Evolutionary conservation across 75 land plant species (phyloP).

Genomic region (Cupressus sempervirens): DNA sequence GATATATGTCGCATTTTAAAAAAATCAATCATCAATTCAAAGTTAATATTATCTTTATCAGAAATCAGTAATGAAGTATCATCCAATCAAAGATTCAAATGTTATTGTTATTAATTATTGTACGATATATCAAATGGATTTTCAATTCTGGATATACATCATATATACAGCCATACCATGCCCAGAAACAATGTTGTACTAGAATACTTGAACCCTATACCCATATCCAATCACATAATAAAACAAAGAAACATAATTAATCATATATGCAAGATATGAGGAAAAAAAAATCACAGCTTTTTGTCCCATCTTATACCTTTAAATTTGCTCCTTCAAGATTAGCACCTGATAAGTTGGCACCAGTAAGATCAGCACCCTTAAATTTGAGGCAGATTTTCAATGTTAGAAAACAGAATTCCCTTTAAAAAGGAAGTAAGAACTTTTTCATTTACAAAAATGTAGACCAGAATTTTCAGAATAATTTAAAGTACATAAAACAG

Average conservation of each 20-base stretch:
- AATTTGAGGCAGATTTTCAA: neutral
- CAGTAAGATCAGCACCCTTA: conserved; percentile 85
- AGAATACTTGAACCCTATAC: no score
- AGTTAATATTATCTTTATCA: no score
- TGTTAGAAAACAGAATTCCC: neutral
- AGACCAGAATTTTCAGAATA: neutral
- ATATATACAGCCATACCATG: no score
- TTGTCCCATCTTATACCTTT: conserved; percentile 45
- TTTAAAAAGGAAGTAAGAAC: neutral
- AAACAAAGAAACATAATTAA: neutral
- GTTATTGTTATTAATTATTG: no score
- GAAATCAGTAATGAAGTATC: no score
- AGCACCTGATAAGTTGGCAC: conserved; percentile 84
- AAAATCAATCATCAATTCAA: no score
- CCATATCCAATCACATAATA: no score
- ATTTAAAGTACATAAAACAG: neutral
- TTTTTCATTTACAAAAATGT: neutral
- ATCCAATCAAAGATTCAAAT: no score
- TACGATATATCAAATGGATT: no score
- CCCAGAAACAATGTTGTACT: no score
- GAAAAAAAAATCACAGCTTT: neutral
- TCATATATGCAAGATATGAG: neutral
- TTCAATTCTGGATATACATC: no score
- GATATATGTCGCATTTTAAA: no score
- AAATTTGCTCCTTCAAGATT: conserved; percentile 90